These are phyloP conservation scores for Russula sp. DNA, from an alignment of 768 basidiomycete species.

Conservation along the genomic window DNA sequence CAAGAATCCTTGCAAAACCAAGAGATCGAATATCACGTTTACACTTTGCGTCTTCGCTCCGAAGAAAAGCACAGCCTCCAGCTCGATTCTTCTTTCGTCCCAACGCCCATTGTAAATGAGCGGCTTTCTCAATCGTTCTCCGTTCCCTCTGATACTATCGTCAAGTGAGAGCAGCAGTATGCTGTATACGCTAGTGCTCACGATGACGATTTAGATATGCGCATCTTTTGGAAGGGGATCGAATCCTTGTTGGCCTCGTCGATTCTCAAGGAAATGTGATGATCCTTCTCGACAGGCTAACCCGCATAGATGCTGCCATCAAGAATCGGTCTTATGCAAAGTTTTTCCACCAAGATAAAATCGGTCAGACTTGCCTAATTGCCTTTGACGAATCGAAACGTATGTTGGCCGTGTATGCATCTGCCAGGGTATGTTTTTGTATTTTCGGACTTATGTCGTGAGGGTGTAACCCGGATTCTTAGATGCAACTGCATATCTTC, in stretches of 20 bases:
- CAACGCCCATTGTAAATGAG: conserved; percentile 1
- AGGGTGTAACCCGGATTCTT: not conserved
- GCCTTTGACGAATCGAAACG: conserved; percentile 49
- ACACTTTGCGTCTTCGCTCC: conserved; percentile 2
- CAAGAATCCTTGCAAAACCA: conserved; percentile 10
- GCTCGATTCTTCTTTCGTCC: conserved; percentile 16
- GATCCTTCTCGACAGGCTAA: conserved; percentile 12
- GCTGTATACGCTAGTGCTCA: not conserved
- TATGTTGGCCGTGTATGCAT: conserved; percentile 41
- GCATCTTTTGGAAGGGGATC: conserved; percentile 16
- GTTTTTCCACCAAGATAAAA: conserved; percentile 37
- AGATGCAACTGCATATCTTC: conserved; percentile 39
- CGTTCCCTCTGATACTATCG: not conserved
- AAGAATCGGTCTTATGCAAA: not conserved
- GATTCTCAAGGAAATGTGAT: conserved; percentile 9
- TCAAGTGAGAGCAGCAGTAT: not conserved
- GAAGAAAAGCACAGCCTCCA: conserved; percentile 15
- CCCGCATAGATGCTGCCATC: conserved; percentile 4
- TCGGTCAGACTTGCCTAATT: conserved; percentile 39
- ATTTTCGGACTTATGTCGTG: not conserved
- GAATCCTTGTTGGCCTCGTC: conserved; percentile 12
- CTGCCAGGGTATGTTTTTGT: conserved; percentile 32
- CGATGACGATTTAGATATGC: not conserved
- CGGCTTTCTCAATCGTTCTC: conserved; percentile 11
- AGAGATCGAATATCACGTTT: conserved; percentile 9